Evolutionary conservation across 345 rosid genomes (phyloP), one percentile per base, ranked within the genome.

Genomic region (Ceriops tagal): DNA sequence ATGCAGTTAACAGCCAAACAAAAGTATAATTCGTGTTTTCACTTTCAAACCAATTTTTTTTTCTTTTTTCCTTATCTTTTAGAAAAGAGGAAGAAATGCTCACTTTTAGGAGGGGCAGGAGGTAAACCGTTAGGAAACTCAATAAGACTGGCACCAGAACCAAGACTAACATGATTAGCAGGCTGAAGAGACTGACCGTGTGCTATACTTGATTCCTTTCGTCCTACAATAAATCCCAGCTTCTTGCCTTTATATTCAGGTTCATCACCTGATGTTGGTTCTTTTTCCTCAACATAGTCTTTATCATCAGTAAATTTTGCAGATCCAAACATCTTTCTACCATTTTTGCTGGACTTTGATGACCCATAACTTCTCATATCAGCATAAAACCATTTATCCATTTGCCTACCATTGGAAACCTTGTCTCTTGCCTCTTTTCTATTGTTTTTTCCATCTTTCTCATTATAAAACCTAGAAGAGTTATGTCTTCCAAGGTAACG

Each of bases 71-170:
- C 1, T 20, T 8, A 15, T 47, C 13, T 30, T 46, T 30, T 19
- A 43, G 15, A 47, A 55, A 15, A 35, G 32, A 24, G 34, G 58
- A 65, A 13, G 15, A 64, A 46, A 55, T 19, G 21, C 71, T 62
- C 62, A 71, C 80, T 76, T 67, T 76, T 76, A 62, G 73, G 31
- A 35, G 71, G 62, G 37, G 64, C 59, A 18, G 64, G 58, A 55
- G 73, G 76, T 51, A 76, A 52, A 71, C 73, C 80, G 62, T 71
- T 27, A n/a, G 76, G 73, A 69, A 67, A 71, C 66, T 76, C 80
- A 22, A 67, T 59, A 3, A 49, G 20, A 67, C 69, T 9, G 15
- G 22, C 53, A 18, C 71, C 68, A 30, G 59, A 24, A 22, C 30
- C 52, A 30, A 71, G 26, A 20, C 24, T 34, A 59, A 27, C 67